Evolutionary conservation across 1,284 basidiomycete species (phyloP), one percentile per base, ranked within the genome.

Genomic region (Ganoderma boninense): DNA sequence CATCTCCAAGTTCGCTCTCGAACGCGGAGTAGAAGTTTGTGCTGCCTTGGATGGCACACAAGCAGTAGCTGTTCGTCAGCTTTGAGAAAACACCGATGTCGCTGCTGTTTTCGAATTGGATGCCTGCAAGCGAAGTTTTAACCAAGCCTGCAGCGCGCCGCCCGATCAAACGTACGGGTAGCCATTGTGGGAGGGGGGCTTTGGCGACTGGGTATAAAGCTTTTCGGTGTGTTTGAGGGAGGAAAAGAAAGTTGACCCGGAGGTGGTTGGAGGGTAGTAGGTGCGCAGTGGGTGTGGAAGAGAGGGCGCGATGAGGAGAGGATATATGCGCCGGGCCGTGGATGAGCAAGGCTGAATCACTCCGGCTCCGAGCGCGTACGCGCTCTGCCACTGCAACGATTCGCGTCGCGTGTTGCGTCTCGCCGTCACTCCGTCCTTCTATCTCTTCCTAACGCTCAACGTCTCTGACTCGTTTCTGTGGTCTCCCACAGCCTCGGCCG

Each of bases 11-110:
- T 82, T 99, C 97, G 76, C 93, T 90, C 86, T 99, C 97, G 80
- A 99, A 99, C 42, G 95, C 93, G 40, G 96, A 97, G 88, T 98
- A 98, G 80, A 99, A 99, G 86, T 99, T 99, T 77, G 96, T 93
- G 80, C 96, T 97, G 78, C 97, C 97, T 79, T 96, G 95, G 77
- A 98, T 91, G 69, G 96, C 95, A 77, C 91, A 90, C 64, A 98
- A 90, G 83, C 96, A 97, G 88, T 97, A 98, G 80, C 90, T 93
- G 87, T 99, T 99, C 79, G 97, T 99, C 78, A 97, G 90, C 85
- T 95, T 98, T 79, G 95, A 85, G 84, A 97, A 97, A 61, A 97
- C 96, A 79, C 97, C 96, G 77, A 99, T 92, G 80, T 99, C 97
- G 84, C 94, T 96, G 83, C 92, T 97, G 86, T 98, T 98, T 86